Percentiles rank a stretch among this genome's conserved stretches.
phyloP scores from a whole-genome alignment of 257 asterid species.

The Nicotiana knightiana region DNA sequence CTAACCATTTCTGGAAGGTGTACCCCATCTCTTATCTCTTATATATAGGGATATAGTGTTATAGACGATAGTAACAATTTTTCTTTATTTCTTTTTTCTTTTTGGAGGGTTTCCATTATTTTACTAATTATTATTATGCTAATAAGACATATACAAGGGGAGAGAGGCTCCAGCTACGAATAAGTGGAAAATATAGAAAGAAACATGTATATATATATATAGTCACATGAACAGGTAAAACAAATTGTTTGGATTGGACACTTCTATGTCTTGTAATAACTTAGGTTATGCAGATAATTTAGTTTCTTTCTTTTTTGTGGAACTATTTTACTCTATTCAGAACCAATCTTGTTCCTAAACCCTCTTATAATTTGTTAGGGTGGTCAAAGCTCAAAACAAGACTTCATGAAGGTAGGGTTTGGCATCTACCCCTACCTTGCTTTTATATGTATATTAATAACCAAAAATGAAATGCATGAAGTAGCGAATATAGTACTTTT shows the following conservation, averaged over 20 bases:
- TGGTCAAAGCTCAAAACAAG: neutral
- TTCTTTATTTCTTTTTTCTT: neutral
- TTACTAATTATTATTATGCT: neutral
- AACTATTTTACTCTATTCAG: neutral
- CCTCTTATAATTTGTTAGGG: neutral
- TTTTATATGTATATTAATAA: no score
- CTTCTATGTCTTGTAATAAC: neutral
- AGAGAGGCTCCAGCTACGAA: neutral
- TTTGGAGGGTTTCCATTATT: neutral
- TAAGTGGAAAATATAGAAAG: neutral
- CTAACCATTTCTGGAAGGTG: neutral
- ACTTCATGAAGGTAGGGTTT: neutral
- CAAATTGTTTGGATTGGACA: neutral
- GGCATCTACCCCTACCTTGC: no score
- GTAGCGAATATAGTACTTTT: no score
- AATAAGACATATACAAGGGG: neutral
- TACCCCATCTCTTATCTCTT: neutral
- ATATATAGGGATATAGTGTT: neutral
- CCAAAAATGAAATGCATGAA: no score
- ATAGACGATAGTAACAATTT: neutral
- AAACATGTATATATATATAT: neutral
- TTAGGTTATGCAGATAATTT: neutral
- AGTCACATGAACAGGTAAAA: neutral
- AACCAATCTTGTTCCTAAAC: neutral
- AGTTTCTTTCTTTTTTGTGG: neutral